These are phyloP conservation scores for Lasiodiplodia hormozganensis DNA, from an alignment of 2,329 filamentous ascomycete genomes.

Conservation along the genomic window DNA sequence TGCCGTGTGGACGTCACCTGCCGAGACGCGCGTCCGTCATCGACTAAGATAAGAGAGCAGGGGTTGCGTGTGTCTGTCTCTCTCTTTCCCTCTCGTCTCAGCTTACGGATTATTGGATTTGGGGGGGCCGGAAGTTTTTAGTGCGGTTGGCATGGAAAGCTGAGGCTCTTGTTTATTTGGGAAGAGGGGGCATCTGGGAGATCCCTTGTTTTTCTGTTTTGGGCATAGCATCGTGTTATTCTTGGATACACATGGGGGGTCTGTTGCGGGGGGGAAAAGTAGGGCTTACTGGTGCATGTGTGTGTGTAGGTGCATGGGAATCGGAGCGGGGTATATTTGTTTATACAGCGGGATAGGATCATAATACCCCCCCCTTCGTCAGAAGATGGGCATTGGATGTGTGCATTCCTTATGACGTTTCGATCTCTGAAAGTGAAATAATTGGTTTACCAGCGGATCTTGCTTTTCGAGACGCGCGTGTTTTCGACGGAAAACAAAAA, in stretches of 20 bases:
- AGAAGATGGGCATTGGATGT: too few species aligned
- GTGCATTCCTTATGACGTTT: too few species aligned
- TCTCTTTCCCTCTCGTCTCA: neutral
- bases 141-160: neutral
- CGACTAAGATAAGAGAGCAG: constrained; percentile 3
- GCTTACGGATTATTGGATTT: neutral
- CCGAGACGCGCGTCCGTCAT: constrained; percentile 3
- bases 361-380: neutral
- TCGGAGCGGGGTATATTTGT: neutral
- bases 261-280: neutral
- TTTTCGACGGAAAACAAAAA: too few species aligned
- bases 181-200: neutral
- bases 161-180: neutral
- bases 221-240: neutral
- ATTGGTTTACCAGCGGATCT: too few species aligned
- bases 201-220: neutral
- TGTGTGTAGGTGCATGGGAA: neutral
- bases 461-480: too few species aligned
- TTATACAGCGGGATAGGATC: neutral
- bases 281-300: neutral
- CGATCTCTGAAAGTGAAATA: too few species aligned
- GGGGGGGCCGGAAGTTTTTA: neutral
- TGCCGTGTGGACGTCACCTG: neutral
- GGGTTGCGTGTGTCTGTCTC: neutral
- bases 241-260: neutral